Base-by-base conservation (phyloP, 257 asterid genomes). In the Nicotiana benthamiana region DNA sequence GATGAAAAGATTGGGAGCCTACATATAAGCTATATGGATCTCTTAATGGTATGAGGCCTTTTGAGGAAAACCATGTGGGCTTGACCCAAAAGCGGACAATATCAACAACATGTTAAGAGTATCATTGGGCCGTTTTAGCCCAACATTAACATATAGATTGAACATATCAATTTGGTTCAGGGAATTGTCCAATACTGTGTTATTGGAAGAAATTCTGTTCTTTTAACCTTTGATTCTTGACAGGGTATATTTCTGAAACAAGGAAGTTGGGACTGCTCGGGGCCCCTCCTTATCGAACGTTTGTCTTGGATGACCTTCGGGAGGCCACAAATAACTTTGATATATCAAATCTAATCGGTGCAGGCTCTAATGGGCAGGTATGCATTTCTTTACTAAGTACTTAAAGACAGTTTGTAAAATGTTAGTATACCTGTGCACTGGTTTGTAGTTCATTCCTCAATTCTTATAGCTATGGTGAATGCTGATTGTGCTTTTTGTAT, bases 251-350 rank as follows among this genome's bases (percentile, higher is more conserved):
- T 65, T 90, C 97, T 77, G 95, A 93, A 81, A 93, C 93, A 27
- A 88, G 87, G 92, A 94, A 94, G 89, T 15, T 92, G 81, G 98
- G 94, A 76, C 83, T 90, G 28, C 92, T 85, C 15, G 97, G 98
- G 32, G 83, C 89, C 30, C 92, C 97, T 18, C 85, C 87, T 36
- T 93, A 94, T 77, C 85, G 96, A 79, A 88, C 97, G 12, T 94
- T 91, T 36, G 93, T 86, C 62, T 84, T 87, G 46, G 97, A 93
- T 60, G 97, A 94, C 84, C 91, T 94, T 46, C 90, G 85, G 87
- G 98, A 93, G 89, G 98, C 98, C 26, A 90, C 98, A 9, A 77
- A 86, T 80, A 92, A 94, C 89, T 94, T 94, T 80, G 86, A 84
- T 75, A 60, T 77, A 9, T 62, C 81, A 56, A 87, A 86, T 83